Base-by-base conservation (phyloP, 129 eudicot species). In the Calendula officinalis region DNA sequence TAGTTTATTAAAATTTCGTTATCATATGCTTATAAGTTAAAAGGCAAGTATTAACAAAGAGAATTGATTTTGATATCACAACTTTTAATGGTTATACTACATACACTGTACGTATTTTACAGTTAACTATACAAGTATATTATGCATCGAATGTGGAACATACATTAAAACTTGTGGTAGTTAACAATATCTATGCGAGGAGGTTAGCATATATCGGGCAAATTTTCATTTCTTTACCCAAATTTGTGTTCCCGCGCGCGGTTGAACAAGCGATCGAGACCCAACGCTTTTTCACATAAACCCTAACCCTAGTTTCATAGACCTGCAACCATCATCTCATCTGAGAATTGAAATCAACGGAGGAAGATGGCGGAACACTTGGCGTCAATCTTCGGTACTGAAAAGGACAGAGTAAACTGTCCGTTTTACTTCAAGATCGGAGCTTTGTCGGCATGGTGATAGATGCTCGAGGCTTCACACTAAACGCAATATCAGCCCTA, bases 371-470 rank as follows among this genome's bases (percentile, higher is more conserved):
- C 97, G 71, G 97, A 86, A 71, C 95, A 90, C 32, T 63, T 86
- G 65, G 95, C 97, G 10, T 86, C 97, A n/a, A 90, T 90, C 6
- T 90, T 90, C 48, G 95, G 97, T 3, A 90, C 95, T 12, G 97
- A 90, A 83, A 90, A 90, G 83, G 97, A 90, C 74, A 68, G 97
- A 44, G 97, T 90, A 55, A 90, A 90, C 76, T 90, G 97, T 64
- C 97, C 95, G 0, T 90, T 90, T 65, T 86, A 90, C 78, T 90
- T 90, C 82, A 90, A 90, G 89, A 90, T 90, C 73, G 97, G 97
- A 34, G 97, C 97, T 7, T 7, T 90, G 97, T 60, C 53, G 95
- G 8, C 97, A 90, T 62, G 95, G 95, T 10, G 97, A 90, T 77
- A 74, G 95, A 7, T 90, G 97, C 75, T 86, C 95, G 5, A 74